Percentiles rank a stretch among this genome's conserved stretches.
These are phyloP conservation scores for Solanum gracilifrons DNA, from an alignment of 257 asterid species.

Conservation along the genomic window DNA sequence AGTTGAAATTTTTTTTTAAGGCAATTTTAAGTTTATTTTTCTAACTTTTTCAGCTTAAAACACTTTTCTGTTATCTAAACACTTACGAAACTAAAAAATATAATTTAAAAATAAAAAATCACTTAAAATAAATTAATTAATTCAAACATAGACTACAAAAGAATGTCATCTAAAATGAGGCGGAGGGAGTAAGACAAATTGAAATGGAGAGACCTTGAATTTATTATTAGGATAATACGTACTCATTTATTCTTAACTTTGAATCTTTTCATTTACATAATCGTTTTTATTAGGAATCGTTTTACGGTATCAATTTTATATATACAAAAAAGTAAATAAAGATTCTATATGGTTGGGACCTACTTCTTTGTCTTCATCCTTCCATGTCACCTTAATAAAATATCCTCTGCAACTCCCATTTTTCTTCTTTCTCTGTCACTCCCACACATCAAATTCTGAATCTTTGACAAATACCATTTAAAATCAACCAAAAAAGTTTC, in stretches of 20 bases:
- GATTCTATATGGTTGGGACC: not conserved
- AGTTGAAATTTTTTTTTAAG: no score
- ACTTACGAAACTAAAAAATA: no score
- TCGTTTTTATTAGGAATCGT: no score
- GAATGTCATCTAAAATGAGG: no score
- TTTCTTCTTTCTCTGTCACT: not conserved
- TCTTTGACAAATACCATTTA: not conserved
- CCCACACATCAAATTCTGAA: not conserved
- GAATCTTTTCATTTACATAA: fast-evolving
- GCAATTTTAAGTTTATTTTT: no score
- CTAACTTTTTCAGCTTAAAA: not conserved
- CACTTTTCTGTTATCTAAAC: not conserved
- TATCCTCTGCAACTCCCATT: not conserved
- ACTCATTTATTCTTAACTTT: no score
- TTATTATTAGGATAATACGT: no score
- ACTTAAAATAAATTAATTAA: no score
- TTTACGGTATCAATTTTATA: not conserved
- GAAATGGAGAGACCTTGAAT: no score
- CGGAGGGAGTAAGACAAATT: not conserved
- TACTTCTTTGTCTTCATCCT: not conserved
- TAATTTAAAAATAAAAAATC: no score
- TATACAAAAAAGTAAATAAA: not conserved
- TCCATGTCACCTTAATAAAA: not conserved
- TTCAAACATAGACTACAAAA: no score
- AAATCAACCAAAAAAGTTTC: not conserved